Conservation (phyloP, 2,329 filamentous ascomycete genomes). For the Pseudogymnoascus sp. region DNA sequence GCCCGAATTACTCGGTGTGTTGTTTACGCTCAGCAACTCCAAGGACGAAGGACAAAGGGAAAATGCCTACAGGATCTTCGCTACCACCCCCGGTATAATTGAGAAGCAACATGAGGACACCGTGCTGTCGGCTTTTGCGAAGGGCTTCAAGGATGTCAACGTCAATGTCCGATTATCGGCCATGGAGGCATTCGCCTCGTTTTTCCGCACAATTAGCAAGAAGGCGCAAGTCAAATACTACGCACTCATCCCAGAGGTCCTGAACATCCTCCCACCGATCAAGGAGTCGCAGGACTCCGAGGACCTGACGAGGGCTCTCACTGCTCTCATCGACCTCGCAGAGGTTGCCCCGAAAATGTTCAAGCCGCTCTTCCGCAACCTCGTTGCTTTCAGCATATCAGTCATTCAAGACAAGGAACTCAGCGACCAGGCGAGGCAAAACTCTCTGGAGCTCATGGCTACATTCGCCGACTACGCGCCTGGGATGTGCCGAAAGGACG, state of each 20-base stretch:
- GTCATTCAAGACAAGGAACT: slow-evolving; percentile 96
- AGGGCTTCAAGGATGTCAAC: slow-evolving; percentile 76
- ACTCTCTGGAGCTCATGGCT: slow-evolving; percentile 92
- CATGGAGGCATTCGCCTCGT: slow-evolving; percentile 93
- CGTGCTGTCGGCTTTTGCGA: slow-evolving; percentile 80
- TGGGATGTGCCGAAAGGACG: slow-evolving; percentile 88
- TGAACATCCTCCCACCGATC: slow-evolving; percentile 89
- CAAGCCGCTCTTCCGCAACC: slow-evolving; percentile 81
- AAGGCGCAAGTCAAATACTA: slow-evolving; percentile 86
- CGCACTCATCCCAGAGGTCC: slow-evolving; percentile 74
- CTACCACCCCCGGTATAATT: slow-evolving; percentile 89
- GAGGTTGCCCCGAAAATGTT: slow-evolving; percentile 98
- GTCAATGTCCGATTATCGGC: slow-evolving; percentile 76
- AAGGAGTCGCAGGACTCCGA: slow-evolving; percentile 88
- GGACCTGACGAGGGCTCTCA: slow-evolving; percentile 78
- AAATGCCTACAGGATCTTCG: slow-evolving; percentile 89
- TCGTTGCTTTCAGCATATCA: slow-evolving; percentile 86
- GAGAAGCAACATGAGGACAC: slow-evolving; percentile 89
- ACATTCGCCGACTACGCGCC: slow-evolving; percentile 95
- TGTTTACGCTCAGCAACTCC: slow-evolving; percentile 88
- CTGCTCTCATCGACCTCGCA: slow-evolving; percentile 87
- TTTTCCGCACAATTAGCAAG: slow-evolving; percentile 85
- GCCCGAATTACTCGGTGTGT: slow-evolving; percentile 75
- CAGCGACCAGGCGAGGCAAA: slow-evolving; percentile 81
- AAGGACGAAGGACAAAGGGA: slow-evolving; percentile 76